These are phyloP conservation scores for Brassica incana DNA, from an alignment of 345 rosid genomes.

Conservation along the genomic window DNA sequence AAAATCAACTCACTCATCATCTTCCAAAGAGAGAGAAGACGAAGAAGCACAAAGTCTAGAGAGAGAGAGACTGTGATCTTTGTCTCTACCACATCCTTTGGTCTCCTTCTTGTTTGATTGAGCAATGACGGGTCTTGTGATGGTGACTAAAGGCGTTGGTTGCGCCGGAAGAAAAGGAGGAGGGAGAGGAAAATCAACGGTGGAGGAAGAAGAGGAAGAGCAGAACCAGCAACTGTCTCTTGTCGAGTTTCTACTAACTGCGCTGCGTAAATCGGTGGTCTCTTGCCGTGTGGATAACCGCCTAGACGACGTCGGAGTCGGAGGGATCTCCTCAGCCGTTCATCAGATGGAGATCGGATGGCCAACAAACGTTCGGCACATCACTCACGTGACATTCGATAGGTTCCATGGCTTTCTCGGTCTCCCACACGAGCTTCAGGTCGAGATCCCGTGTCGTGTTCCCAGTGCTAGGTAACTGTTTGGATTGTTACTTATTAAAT, in stretches of 20 bases:
- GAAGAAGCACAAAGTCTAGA: slow-evolving; percentile 10
- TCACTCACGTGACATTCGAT: slow-evolving; percentile 92
- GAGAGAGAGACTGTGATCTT: slow-evolving; percentile 17
- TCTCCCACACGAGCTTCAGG: slow-evolving; percentile 89
- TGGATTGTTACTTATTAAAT: background rate
- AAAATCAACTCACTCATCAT: slow-evolving; percentile 26
- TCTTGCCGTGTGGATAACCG: slow-evolving; percentile 71
- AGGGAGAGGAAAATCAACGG: slow-evolving; percentile 39
- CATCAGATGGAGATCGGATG: slow-evolving; percentile 86
- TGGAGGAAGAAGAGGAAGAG: slow-evolving; percentile 50
- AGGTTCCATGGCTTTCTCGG: slow-evolving; percentile 91
- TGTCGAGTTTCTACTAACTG: slow-evolving; percentile 60
- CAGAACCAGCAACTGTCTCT: slow-evolving; percentile 62
- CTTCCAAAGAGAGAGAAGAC: slow-evolving; percentile 26
- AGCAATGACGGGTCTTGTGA: slow-evolving; percentile 81
- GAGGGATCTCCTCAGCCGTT: slow-evolving; percentile 46
- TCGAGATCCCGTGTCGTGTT: slow-evolving; percentile 90
- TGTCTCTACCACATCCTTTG: slow-evolving; percentile 17
- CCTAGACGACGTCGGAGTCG: slow-evolving; percentile 48
- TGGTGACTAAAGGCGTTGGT: slow-evolving; percentile 79
- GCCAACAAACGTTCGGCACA: slow-evolving; percentile 90
- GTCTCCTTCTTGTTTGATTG: slow-evolving; percentile 8
- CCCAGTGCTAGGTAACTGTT: slow-evolving; percentile 85
- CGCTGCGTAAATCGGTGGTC: slow-evolving; percentile 82
- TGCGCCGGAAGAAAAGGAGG: slow-evolving; percentile 53